phyloP scores from a whole-genome alignment of 768 basidiomycete species.

The Hysterangium stoloniferum region DNA sequence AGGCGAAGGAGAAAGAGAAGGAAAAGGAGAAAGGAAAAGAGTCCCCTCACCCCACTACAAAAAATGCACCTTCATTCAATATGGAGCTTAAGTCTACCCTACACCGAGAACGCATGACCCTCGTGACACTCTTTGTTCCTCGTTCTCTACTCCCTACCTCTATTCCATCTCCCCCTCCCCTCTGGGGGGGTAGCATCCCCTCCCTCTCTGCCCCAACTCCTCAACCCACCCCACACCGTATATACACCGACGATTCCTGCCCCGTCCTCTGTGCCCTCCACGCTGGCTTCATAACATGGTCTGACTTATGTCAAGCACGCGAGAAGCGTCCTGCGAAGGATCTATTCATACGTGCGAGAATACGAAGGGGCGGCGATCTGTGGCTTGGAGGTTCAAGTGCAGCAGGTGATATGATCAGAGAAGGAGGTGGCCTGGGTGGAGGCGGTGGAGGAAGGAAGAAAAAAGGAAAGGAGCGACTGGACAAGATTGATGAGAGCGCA shows the following conservation, averaged over 20 bases:
- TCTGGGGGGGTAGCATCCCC: constrained; percentile 61
- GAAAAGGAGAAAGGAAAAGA: background rate
- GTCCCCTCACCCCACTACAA: background rate
- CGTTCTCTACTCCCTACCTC: constrained; percentile 47
- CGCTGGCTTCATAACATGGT: constrained; percentile 43
- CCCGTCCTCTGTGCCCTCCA: constrained; percentile 63
- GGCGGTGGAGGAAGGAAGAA: constrained; percentile 27
- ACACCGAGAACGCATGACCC: constrained; percentile 17
- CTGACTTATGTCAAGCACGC: constrained; percentile 30
- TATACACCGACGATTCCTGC: constrained; percentile 77
- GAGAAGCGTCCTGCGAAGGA: constrained; percentile 15
- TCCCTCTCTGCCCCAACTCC: background rate
- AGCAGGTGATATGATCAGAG: constrained; percentile 14
- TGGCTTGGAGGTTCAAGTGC: constrained; percentile 6
- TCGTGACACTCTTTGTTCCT: constrained; percentile 52
- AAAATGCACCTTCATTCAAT: background rate
- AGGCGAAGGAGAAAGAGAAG: background rate
- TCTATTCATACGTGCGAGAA: background rate
- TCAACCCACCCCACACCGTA: constrained; percentile 27
- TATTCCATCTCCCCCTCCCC: constrained; percentile 44
- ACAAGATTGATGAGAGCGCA: constrained; percentile 10
- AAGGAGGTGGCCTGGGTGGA: background rate
- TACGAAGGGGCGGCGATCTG: background rate
- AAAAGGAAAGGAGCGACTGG: constrained; percentile 13
- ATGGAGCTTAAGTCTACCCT: background rate